phyloP scores from a whole-genome alignment of 1,139 yeast genomes.

The Groenewaldozyma auringiensis region DNA sequence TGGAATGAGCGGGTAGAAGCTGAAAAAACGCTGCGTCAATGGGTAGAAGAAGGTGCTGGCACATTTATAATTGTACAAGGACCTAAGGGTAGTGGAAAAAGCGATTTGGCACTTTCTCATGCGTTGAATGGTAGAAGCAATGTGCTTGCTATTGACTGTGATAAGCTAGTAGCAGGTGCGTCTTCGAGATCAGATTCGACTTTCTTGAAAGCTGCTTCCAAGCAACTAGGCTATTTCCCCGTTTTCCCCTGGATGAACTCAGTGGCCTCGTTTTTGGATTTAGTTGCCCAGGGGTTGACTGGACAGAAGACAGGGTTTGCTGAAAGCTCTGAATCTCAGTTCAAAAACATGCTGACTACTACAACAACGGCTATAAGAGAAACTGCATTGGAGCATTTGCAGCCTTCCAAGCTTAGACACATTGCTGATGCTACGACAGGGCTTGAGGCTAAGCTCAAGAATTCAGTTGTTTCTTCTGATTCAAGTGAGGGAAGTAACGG shows the following conservation, averaged over 20 bases:
- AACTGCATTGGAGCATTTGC: conserved; percentile 46
- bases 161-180: conserved; percentile 45
- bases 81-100: conserved; percentile 91
- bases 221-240: conserved; percentile 83
- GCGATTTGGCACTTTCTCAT: conserved; percentile 66
- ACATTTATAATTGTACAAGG: conserved; percentile 87
- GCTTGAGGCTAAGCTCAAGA: conserved; percentile 2
- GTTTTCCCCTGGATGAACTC: conserved; percentile 89
- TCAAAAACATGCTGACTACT: conserved; percentile 70
- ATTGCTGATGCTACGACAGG: conserved; percentile 1
- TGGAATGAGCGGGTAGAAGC: conserved; percentile 70
- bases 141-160: conserved; percentile 72
- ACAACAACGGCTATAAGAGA: conserved; percentile 66
- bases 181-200: conserved; percentile 59
- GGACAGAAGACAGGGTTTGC: conserved; percentile 92
- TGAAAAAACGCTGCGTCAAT: conserved; percentile 59
- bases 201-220: conserved; percentile 60
- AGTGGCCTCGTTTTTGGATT: conserved; percentile 69
- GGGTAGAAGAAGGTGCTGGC: conserved; percentile 72
- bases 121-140: conserved; percentile 51
- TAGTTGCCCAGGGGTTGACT: conserved; percentile 81
- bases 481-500: conserved; percentile 10
- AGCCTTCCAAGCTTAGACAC: conserved; percentile 14
- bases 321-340: conserved; percentile 76
- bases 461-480: neutral